phyloP scores from a whole-genome alignment of 352 stramenopile species.

The Salisapilia sapeloensis region DNA sequence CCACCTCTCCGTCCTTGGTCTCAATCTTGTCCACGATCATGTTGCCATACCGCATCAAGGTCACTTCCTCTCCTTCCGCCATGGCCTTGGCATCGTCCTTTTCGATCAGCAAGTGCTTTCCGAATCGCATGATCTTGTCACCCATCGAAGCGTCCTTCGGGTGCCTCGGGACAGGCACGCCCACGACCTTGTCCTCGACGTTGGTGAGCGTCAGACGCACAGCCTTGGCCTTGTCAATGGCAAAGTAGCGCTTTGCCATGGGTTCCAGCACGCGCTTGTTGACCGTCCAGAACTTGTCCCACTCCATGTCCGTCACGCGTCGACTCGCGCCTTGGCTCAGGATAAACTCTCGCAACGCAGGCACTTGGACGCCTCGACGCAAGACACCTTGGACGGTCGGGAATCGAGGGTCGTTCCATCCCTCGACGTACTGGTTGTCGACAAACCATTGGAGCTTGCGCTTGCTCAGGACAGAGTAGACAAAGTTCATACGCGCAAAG shows the following conservation, averaged over 20 bases:
- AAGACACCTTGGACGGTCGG: constrained; percentile 95
- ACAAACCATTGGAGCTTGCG: constrained; percentile 99
- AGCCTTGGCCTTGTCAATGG: constrained; percentile 80
- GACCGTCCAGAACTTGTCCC: constrained; percentile 98
- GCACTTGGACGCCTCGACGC: constrained; percentile 90
- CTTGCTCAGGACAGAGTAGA: constrained; percentile 98
- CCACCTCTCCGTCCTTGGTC: constrained; percentile 32
- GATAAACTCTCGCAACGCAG: constrained; percentile 95
- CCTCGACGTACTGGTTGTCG: constrained; percentile 89
- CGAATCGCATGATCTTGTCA: constrained; percentile 82
- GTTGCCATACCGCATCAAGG: constrained; percentile 95
- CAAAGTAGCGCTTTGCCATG: constrained; percentile 92
- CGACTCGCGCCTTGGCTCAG: constrained; percentile 92
- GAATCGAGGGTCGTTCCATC: constrained; percentile 98
- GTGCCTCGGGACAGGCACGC: constrained; percentile 47
- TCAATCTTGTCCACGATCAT: constrained; percentile 64
- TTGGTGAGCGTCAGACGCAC: constrained; percentile 83
- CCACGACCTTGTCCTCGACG: constrained; percentile 35
- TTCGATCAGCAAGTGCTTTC: constrained; percentile 87
- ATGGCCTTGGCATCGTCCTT: constrained; percentile 89
- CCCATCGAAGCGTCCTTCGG: constrained; percentile 65
- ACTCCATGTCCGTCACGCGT: constrained; percentile 97
- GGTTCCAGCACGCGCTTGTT: constrained; percentile 99
- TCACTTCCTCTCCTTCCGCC: constrained; percentile 92
- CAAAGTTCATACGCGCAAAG: constrained; percentile 99